Conservation (phyloP, 768 basidiomycete genomes). For the Serendipita sp. region DNA sequence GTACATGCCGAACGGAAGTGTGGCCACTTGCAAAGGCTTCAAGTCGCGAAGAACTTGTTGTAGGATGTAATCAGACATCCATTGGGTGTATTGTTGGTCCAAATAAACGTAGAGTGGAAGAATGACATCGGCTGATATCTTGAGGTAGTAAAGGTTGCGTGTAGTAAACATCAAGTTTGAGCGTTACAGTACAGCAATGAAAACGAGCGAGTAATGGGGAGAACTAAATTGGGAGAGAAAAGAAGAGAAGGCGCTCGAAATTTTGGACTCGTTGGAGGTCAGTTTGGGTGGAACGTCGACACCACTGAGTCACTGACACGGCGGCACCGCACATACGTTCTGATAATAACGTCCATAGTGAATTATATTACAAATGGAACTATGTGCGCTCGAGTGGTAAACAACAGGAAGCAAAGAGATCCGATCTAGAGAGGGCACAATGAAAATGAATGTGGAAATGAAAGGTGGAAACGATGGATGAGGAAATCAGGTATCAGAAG, state of each 20-base stretch:
- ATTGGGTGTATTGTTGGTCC: background rate
- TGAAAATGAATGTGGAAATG: no score
- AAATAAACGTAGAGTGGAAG: conserved; percentile 1
- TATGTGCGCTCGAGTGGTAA: no score
- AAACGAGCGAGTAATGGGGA: no score
- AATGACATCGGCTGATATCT: background rate
- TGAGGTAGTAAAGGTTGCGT: conserved; percentile 4
- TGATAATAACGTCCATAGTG: no score
- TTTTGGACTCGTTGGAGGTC: background rate
- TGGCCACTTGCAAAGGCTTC: conserved; percentile 1
- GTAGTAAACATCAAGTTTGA: background rate
- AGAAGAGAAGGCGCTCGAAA: background rate
- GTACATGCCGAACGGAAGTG: background rate
- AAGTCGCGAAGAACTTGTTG: background rate
- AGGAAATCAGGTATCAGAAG: no score
- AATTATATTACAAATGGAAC: no score
- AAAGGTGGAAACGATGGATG: no score
- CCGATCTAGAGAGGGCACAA: no score
- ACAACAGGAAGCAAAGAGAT: no score
- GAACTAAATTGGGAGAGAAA: background rate
- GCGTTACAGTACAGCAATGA: no score
- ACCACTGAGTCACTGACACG: background rate
- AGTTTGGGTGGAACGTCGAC: background rate
- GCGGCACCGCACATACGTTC: background rate
- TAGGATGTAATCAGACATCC: conserved; percentile 1